Evolutionary conservation across 768 basidiomycete species (phyloP).

Genomic region (Clathrus columnatus): DNA sequence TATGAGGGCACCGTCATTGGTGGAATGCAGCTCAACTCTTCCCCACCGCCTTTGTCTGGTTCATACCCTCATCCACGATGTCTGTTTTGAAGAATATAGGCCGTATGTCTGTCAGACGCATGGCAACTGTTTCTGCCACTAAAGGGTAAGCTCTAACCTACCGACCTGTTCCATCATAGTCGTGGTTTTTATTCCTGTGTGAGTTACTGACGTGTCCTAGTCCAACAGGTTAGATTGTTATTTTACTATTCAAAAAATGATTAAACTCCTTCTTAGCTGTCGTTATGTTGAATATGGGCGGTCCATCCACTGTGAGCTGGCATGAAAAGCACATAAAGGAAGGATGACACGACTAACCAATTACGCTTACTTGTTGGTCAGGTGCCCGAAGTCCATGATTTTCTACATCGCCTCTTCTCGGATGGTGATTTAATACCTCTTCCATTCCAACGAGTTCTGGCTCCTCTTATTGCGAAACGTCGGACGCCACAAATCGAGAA

Average conservation of each 20-base stretch:
- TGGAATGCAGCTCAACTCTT: too few relatives aligned
- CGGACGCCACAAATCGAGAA: constrained; percentile 89
- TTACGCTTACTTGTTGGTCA: constrained; percentile 23
- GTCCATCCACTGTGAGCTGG: constrained; percentile 70
- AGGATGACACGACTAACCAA: constrained; percentile 8
- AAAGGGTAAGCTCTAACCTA: constrained; percentile 1
- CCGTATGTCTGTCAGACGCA: neutral
- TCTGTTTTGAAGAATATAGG: neutral
- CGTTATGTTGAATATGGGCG: constrained; percentile 99
- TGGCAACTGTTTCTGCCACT: neutral
- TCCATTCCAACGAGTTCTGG: constrained; percentile 82
- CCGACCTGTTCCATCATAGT: neutral
- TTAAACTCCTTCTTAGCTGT: constrained; percentile 44
- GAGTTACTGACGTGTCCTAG: neutral
- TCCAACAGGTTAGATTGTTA: constrained; percentile 3
- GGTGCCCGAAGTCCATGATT: constrained; percentile 89
- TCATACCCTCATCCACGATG: constrained; percentile 3
- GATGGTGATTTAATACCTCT: constrained; percentile 91
- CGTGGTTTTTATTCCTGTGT: neutral
- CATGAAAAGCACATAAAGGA: neutral
- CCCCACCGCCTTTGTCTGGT: too few relatives aligned
- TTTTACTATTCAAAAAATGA: neutral
- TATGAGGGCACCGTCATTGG: too few relatives aligned
- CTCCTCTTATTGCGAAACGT: constrained; percentile 80
- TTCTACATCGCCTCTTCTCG: constrained; percentile 85